These are phyloP conservation scores for Thielaviopsis euricoi DNA, from an alignment of 2,329 filamentous ascomycete genomes.

Conservation along the genomic window DNA sequence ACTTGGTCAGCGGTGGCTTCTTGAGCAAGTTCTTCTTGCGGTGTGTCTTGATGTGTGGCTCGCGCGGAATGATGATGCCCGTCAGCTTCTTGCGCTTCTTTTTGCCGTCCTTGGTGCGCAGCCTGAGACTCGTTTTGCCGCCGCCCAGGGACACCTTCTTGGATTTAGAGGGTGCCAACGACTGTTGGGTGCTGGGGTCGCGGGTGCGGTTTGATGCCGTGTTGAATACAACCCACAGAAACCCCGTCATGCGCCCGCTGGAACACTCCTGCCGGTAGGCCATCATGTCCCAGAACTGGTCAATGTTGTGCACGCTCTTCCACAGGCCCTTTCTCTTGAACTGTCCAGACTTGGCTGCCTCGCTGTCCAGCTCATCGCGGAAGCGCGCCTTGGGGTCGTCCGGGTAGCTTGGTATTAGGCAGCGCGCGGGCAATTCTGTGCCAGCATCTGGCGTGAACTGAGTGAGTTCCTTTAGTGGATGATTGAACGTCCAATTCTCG, in stretches of 20 bases:
- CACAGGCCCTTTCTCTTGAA: constrained; percentile 50
- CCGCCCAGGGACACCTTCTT: not conserved
- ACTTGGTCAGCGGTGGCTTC: constrained; percentile 35
- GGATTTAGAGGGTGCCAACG: not conserved
- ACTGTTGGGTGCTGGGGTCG: constrained; percentile 9
- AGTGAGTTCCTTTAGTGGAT: constrained; percentile 50
- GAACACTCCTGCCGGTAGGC: constrained; percentile 91
- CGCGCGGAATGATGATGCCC: constrained; percentile 45
- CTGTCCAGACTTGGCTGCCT: constrained; percentile 42
- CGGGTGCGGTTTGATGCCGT: constrained; percentile 18
- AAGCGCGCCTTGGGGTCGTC: constrained; percentile 92
- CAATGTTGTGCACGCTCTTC: constrained; percentile 67
- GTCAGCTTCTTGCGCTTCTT: constrained; percentile 32
- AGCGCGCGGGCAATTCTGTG: constrained; percentile 54
- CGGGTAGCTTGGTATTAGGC: constrained; percentile 76
- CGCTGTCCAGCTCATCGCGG: constrained; percentile 74
- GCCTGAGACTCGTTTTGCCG: not conserved
- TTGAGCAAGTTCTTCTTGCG: constrained; percentile 31
- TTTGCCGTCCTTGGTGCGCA: constrained; percentile 15
- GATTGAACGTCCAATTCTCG: constrained; percentile 50
- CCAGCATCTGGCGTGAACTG: constrained; percentile 42
- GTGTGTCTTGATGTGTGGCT: constrained; percentile 47
- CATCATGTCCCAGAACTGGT: constrained; percentile 99
- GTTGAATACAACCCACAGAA: constrained; percentile 83
- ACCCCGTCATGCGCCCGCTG: constrained; percentile 78